phyloP scores from a whole-genome alignment of 2,329 filamentous ascomycete genomes.

The Colletotrichum sp. region DNA sequence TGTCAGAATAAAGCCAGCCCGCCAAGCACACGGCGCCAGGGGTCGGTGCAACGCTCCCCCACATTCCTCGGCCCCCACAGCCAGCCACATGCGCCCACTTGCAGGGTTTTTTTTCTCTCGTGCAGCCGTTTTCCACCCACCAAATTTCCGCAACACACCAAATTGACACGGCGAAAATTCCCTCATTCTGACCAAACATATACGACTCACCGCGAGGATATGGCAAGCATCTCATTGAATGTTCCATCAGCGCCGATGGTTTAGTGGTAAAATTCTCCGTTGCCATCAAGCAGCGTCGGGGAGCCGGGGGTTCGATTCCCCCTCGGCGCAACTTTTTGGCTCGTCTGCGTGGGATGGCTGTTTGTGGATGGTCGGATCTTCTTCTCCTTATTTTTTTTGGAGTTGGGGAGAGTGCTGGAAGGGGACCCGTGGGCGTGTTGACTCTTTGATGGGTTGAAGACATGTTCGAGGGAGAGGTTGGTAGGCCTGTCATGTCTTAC shows the following conservation, averaged over 20 bases:
- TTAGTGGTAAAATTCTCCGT: conserved; percentile 9
- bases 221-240: background rate
- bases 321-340: background rate
- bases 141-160: background rate
- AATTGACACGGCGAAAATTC: background rate
- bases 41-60: background rate
- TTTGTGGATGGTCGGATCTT: too few relatives aligned
- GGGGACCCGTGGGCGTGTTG: too few relatives aligned
- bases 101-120: background rate
- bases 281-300: conserved; percentile 1
- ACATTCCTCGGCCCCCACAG: background rate
- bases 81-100: background rate
- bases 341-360: background rate
- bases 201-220: rapidly evolving
- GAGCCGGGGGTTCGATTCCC: background rate
- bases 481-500: too few relatives aligned
- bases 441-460: too few relatives aligned
- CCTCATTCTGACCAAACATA: background rate
- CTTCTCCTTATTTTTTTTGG: too few relatives aligned
- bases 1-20: background rate
- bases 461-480: too few relatives aligned
- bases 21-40: background rate
- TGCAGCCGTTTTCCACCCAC: rapidly evolving
- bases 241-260: background rate
- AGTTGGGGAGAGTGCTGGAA: too few relatives aligned